Percentiles rank a stretch among this genome's conserved stretches.
phyloP scores from a whole-genome alignment of 495 filamentous ascomycete species.

The Alectoria sarmentosa region DNA sequence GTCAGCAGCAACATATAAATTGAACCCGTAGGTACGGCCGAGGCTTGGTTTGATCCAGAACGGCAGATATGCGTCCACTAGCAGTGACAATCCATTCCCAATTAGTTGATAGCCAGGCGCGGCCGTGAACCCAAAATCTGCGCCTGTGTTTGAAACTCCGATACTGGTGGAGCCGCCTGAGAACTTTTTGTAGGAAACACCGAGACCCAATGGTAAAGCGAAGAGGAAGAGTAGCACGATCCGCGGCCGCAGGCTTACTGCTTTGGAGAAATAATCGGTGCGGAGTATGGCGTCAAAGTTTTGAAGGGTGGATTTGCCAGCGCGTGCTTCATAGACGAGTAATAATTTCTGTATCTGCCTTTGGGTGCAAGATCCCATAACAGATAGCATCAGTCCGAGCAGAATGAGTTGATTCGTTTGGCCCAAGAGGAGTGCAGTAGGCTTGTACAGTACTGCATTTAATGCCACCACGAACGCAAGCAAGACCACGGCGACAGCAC shows the following conservation, averaged over 20 bases:
- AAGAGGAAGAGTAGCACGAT: background rate
- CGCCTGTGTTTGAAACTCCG: background rate
- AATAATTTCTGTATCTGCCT: constrained; percentile 1
- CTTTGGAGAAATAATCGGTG: background rate
- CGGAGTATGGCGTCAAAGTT: constrained; percentile 12
- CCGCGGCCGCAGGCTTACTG: background rate
- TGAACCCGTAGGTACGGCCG: background rate
- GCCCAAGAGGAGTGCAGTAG: constrained; percentile 4
- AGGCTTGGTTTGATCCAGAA: background rate
- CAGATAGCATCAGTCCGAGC: constrained; percentile 11
- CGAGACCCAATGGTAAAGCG: background rate
- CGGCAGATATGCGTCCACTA: background rate
- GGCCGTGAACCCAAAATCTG: background rate
- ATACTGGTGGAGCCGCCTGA: background rate
- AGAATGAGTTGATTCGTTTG: constrained; percentile 13
- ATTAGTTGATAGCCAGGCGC: background rate
- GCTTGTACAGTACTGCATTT: background rate
- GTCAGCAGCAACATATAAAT: background rate
- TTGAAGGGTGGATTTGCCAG: constrained; percentile 7
- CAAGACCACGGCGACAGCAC: background rate
- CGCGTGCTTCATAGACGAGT: background rate
- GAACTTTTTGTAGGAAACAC: background rate
- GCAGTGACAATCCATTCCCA: background rate
- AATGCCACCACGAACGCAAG: background rate
- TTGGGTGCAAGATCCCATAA: constrained; percentile 10